These are phyloP conservation scores for Craspedostauros australis DNA, from an alignment of 108 stramenopile species.

Conservation along the genomic window DNA sequence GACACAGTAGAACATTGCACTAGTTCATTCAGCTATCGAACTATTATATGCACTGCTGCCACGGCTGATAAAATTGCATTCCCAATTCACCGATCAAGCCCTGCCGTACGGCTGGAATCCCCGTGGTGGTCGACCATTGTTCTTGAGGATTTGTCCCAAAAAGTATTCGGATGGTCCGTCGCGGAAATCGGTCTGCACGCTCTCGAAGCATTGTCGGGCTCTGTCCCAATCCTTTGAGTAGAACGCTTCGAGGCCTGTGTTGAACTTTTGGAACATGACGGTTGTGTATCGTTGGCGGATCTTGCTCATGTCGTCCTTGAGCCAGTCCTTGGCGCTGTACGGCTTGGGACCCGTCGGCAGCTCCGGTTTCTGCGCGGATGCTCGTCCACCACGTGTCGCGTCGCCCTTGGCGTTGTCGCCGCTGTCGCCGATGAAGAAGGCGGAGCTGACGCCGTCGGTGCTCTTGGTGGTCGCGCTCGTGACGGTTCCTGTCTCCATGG, in stretches of 20 bases:
- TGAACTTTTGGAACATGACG: constrained; percentile 62
- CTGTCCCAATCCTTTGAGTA: constrained; percentile 63
- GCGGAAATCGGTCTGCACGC: constrained; percentile 48
- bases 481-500: not conserved
- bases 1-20: too few species aligned
- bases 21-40: too few species aligned
- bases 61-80: too few species aligned
- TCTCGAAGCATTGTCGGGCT: constrained; percentile 51
- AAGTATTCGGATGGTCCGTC: constrained; percentile 78
- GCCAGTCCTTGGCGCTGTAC: constrained; percentile 61
- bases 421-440: too few species aligned
- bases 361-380: constrained; percentile 32
- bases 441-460: too few species aligned
- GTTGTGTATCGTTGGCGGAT: constrained; percentile 63
- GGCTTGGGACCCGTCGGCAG: constrained; percentile 52
- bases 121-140: constrained; percentile 53
- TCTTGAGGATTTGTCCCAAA: constrained; percentile 50
- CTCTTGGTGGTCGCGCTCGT: constrained; percentile 4
- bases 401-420: not conserved
- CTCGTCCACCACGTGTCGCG: too few species aligned
- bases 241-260: constrained; percentile 58
- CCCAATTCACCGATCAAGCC: too few species aligned
- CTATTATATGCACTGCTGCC: too few species aligned
- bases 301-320: constrained; percentile 50
- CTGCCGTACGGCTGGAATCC: constrained; percentile 35